Evolutionary conservation across 2,329 filamentous ascomycete genomes (phyloP).

Genomic region (Neocatenulostroma microsporum): DNA sequence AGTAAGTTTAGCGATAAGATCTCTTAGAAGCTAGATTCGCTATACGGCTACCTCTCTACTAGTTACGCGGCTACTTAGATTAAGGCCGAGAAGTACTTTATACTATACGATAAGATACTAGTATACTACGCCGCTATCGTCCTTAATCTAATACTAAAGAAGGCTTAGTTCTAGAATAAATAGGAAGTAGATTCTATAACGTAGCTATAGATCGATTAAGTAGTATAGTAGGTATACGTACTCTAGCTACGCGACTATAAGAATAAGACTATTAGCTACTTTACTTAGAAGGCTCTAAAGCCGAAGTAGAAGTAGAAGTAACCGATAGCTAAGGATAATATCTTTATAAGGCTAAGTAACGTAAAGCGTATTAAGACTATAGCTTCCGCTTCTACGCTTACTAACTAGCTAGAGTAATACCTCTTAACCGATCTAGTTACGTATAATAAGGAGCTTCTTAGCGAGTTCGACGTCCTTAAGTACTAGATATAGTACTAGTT

Average conservation of each 20-base stretch:
- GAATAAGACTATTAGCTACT: no score
- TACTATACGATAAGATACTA: background rate
- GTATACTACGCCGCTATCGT: background rate
- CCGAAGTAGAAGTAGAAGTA: no score
- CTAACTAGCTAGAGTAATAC: no score
- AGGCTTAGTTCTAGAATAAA: background rate
- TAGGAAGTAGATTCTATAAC: background rate
- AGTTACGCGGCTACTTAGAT: no score
- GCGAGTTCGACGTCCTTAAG: background rate
- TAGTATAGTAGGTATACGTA: background rate
- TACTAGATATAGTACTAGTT: background rate
- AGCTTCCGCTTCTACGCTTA: no score
- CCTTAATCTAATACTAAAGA: background rate
- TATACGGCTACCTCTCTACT: no score
- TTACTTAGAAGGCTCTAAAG: no score
- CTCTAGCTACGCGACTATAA: background rate
- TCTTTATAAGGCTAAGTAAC: background rate
- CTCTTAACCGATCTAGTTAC: no score
- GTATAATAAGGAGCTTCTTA: no score
- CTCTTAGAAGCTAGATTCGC: no score
- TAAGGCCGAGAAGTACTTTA: constrained; percentile 1
- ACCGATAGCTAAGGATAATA: no score
- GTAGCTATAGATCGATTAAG: background rate
- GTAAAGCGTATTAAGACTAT: background rate
- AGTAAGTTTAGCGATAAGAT: no score